phyloP scores from a whole-genome alignment of 306 rosid genomes.

The Cucumis hystrix region DNA sequence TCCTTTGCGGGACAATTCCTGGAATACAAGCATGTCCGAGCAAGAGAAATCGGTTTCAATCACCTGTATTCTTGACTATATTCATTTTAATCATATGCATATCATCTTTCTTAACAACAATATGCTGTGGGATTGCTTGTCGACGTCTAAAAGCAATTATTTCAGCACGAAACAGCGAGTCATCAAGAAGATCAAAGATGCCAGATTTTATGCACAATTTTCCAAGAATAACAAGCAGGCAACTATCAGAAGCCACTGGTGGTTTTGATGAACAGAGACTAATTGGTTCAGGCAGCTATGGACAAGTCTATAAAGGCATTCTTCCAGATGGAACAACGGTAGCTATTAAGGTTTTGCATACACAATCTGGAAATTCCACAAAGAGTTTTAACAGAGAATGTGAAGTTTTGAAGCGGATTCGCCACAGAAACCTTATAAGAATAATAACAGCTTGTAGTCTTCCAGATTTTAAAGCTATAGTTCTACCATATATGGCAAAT shows the following conservation, averaged over 20 bases:
- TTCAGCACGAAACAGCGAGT: conserved; percentile 12
- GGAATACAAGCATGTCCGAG: conserved; percentile 20
- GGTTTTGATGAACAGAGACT: conserved; percentile 47
- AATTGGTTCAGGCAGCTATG: conserved; percentile 51
- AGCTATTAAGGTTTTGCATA: conserved; percentile 48
- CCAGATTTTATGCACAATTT: conserved; percentile 34
- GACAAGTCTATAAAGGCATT: conserved; percentile 47
- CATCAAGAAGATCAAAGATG: conserved; percentile 13
- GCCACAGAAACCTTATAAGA: conserved; percentile 59
- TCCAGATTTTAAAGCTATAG: conserved; percentile 64
- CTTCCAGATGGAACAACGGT: conserved; percentile 39
- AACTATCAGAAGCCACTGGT: conserved; percentile 47
- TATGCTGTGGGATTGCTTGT: conserved; percentile 34
- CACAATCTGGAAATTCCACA: conserved; percentile 50
- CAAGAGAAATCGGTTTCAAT: conserved; percentile 18
- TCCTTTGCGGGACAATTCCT: conserved; percentile 29
- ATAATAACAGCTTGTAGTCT: conserved; percentile 67
- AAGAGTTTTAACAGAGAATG: conserved; percentile 56
- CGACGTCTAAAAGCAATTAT: conserved; percentile 21
- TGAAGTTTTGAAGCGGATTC: conserved; percentile 56
- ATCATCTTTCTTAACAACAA: conserved; percentile 28
- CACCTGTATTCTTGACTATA: conserved; percentile 14
- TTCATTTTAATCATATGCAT: conserved; percentile 27
- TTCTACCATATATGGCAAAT: conserved; percentile 63
- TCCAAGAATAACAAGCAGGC: conserved; percentile 52